These are phyloP conservation scores for Casuarina equisetifolia DNA, from an alignment of 306 rosid species.

Conservation along the genomic window DNA sequence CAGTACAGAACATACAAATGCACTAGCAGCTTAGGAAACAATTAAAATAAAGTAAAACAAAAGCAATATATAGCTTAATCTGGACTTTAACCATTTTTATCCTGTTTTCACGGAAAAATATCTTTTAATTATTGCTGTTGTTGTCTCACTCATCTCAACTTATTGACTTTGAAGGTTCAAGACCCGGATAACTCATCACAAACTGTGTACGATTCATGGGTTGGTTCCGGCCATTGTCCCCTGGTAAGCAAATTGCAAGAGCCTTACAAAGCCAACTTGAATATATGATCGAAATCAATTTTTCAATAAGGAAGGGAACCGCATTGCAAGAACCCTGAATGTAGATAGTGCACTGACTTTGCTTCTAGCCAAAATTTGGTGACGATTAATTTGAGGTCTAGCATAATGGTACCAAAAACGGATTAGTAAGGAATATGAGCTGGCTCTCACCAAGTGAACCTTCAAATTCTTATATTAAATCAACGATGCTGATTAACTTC, in stretches of 20 bases:
- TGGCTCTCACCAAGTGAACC: slow-evolving; percentile 2
- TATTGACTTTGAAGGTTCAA: slow-evolving; percentile 45
- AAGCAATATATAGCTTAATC: neutral
- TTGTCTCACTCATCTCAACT: neutral
- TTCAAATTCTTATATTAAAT: slow-evolving; percentile 15
- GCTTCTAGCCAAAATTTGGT: slow-evolving; percentile 2
- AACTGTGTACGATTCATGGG: slow-evolving; percentile 62
- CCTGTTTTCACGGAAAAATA: neutral
- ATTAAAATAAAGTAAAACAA: neutral
- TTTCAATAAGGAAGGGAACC: neutral
- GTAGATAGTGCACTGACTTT: neutral
- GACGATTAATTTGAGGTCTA: neutral
- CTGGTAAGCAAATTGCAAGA: slow-evolving; percentile 36
- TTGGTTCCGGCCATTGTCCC: slow-evolving; percentile 41
- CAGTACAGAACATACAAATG: neutral
- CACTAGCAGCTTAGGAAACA: neutral
- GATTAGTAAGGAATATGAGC: neutral
- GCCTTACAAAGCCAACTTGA: neutral
- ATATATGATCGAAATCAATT: neutral
- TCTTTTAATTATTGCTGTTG: neutral
- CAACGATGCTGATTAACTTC: neutral
- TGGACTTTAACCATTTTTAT: neutral
- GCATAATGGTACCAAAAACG: neutral
- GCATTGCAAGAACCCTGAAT: neutral
- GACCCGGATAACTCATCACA: slow-evolving; percentile 73